Evolutionary conservation across 140 eudicot species (phyloP).

Genomic region (Flaveria floridana): DNA sequence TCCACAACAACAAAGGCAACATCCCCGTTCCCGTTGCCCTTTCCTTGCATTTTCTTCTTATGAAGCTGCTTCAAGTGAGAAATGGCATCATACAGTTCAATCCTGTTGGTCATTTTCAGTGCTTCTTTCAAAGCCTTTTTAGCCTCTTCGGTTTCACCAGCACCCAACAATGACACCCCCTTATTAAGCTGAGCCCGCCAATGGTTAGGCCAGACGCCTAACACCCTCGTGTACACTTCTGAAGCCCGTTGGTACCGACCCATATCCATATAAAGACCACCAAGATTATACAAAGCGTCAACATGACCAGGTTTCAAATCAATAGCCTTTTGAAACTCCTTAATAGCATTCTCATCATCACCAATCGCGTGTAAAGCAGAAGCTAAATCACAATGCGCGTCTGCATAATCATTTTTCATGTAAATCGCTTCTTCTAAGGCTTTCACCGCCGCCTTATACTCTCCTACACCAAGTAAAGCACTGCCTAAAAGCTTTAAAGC

Average conservation of each 20-base stretch:
- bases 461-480: conserved; percentile 97
- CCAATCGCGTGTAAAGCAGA: conserved; percentile 94
- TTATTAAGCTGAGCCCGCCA: conserved; percentile 95
- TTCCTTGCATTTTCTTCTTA: conserved; percentile 73
- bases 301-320: conserved; percentile 96
- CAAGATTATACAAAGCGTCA: conserved; percentile 92
- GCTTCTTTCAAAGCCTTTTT: conserved; percentile 91
- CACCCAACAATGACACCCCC: conserved; percentile 89
- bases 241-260: conserved; percentile 98
- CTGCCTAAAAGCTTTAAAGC: conserved; percentile 97
- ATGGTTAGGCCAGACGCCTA: conserved; percentile 90
- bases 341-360: conserved; percentile 88
- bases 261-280: conserved; percentile 96
- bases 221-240: conserved; percentile 91
- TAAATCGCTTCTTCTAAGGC: conserved; percentile 96
- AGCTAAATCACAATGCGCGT: conserved; percentile 97
- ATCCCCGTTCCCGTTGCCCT: conserved; percentile 60
- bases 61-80: conserved; percentile 90
- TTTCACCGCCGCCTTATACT: conserved; percentile 91
- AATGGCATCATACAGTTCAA: conserved; percentile 87
- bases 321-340: conserved; percentile 96
- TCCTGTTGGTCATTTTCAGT: conserved; percentile 91
- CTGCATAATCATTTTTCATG: conserved; percentile 89
- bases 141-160: conserved; percentile 95
- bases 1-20: conserved; percentile 64